Evolutionary conservation across 192 early-diverging fungal species (phyloP), one percentile per base, ranked within the genome.

Genomic region (Coemansia sp.): DNA sequence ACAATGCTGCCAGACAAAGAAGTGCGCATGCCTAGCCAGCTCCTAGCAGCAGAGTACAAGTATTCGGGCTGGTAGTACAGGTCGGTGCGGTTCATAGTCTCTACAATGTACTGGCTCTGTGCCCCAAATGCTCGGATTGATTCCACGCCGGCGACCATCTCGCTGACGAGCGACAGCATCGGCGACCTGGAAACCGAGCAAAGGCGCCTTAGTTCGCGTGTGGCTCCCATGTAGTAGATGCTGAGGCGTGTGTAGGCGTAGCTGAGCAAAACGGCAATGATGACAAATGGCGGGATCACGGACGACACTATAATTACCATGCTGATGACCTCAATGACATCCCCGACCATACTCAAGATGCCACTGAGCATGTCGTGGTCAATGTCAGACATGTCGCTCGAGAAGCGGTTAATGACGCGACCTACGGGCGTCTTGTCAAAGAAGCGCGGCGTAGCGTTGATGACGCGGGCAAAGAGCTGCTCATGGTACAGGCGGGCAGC

Each of bases 351-450:
- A 38, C 71, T 79, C 16, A 71, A 68, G 18, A 83, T 61, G 14
- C 62, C 60, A 31, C 77, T 75, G 26, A 80, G 83, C 43, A 87
- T 67, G 3, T 70, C 67, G 26, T 83, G 83, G 74, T 95, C 93
- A 62, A 94, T 77, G 8, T 83, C 82, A 5, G 88, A 85, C 63
- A 94, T 86, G 77, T 98, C 93, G 26, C 91, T 89, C 9, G 91
- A 91, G 71, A 94, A 95, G 40, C 96, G 78, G 73, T 95, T 97
- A 65, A 91, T 88, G 62, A 95, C 85, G 10, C 91, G 86, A 26
- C 94, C 94, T 3, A 92, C 74, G 6, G 95, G 95, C 1, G 91
- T 93, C 4, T 88, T 88, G 66, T 95, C 94, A 78, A 92, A 97
- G 84, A 95, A 96, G 23, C 89, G 87, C 53, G 93, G 80, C 57